Evolutionary conservation across 2,329 filamentous ascomycete genomes (phyloP).

Genomic region (Amauroascus verrucosus): DNA sequence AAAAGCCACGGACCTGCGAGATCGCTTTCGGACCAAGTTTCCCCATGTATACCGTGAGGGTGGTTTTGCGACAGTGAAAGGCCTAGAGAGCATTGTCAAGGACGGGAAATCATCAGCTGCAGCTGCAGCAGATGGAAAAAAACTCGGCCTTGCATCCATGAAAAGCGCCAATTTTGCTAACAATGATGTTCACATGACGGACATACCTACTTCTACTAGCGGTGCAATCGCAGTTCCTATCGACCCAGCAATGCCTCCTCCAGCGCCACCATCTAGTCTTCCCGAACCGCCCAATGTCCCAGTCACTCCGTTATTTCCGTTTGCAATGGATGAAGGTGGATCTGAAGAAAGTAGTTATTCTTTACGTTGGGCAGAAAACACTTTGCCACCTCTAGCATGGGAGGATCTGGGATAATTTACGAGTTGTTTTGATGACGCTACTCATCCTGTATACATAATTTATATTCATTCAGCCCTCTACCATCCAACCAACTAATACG

Average conservation of each 20-base stretch:
- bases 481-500: too few relatives aligned
- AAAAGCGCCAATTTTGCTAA: background rate
- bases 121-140: background rate
- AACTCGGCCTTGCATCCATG: background rate
- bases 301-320: conserved; percentile 20
- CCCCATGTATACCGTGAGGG: conserved; percentile 46
- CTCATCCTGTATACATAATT: background rate
- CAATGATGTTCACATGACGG: background rate
- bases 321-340: conserved; percentile 27
- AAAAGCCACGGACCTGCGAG: conserved; percentile 49
- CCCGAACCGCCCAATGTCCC: conserved; percentile 13
- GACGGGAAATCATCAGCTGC: background rate
- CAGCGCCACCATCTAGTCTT: conserved; percentile 23
- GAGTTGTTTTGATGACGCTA: background rate
- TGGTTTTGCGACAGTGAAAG: conserved; percentile 31
- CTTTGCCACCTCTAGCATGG: conserved; percentile 33
- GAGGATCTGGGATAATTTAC: conserved; percentile 26
- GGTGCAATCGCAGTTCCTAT: conserved; percentile 17
- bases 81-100: conserved; percentile 13
- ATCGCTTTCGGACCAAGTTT: conserved; percentile 51
- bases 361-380: conserved; percentile 30
- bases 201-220: background rate
- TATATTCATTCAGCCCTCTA: too few relatives aligned
- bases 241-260: conserved; percentile 27
- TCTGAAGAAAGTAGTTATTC: conserved; percentile 13